Conservation (phyloP, 768 basidiomycete genomes). For the Russula vinacea region DNA sequence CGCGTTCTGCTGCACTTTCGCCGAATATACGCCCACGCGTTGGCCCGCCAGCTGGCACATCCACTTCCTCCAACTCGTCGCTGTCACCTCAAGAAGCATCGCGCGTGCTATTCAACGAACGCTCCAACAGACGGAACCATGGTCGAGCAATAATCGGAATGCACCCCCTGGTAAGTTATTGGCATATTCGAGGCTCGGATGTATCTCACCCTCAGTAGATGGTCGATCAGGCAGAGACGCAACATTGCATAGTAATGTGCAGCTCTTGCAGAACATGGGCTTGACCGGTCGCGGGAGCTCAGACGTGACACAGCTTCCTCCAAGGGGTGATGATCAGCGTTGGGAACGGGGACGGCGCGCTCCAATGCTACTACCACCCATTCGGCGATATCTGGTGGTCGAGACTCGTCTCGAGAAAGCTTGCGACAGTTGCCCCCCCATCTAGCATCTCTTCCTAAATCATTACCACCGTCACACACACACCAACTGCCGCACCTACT, state of each 20-base stretch:
- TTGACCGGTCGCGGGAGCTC: slow-evolving; percentile 30
- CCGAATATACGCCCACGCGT: slow-evolving; percentile 37
- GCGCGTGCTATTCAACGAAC: slow-evolving; percentile 91
- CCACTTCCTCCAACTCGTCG: slow-evolving; percentile 40
- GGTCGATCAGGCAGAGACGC: slow-evolving; percentile 47
- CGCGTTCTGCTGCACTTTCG: slow-evolving; percentile 59
- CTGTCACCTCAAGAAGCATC: slow-evolving; percentile 56
- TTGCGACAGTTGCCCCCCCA: slow-evolving; percentile 30
- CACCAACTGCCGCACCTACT: slow-evolving; percentile 18
- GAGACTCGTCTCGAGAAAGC: slow-evolving; percentile 28
- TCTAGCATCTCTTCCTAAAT: slow-evolving; percentile 8
- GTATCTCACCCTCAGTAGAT: slow-evolving; percentile 42
- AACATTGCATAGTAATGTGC: slow-evolving; percentile 47
- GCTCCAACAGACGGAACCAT: slow-evolving; percentile 88
- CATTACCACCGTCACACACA: slow-evolving; percentile 23
- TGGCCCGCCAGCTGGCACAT: slow-evolving; percentile 32
- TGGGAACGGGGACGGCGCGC: slow-evolving; percentile 28
- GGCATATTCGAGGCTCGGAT: slow-evolving; percentile 15
- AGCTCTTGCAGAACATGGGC: slow-evolving; percentile 57
- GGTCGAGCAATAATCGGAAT: slow-evolving; percentile 51
- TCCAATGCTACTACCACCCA: slow-evolving; percentile 26
- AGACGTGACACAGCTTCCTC: slow-evolving; percentile 30
- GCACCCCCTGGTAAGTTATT: slow-evolving; percentile 36
- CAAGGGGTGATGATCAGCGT: slow-evolving; percentile 26
- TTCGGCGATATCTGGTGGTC: slow-evolving; percentile 23